Evolutionary conservation across 768 basidiomycete species (phyloP).

Genomic region (Suillus decipiens): DNA sequence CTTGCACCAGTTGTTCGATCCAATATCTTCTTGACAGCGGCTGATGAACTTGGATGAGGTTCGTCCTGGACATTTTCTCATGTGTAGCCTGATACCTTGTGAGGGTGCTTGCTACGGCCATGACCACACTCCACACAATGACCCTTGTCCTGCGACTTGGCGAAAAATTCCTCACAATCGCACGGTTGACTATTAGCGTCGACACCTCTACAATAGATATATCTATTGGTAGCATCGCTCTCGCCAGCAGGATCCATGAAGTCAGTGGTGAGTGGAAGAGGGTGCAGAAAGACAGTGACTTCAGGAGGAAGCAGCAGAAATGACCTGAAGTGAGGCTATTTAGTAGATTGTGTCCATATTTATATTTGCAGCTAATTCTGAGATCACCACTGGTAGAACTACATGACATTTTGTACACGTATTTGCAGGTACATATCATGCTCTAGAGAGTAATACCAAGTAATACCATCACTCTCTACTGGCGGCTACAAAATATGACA

Average conservation of each 20-base stretch:
- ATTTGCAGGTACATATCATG: no score
- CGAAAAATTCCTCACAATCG: not conserved
- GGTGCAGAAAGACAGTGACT: not conserved
- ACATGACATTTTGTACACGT: no score
- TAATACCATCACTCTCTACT: not conserved
- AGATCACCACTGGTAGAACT: conserved; percentile 17
- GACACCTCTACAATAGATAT: not conserved
- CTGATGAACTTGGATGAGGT: not conserved
- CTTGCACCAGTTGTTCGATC: not conserved
- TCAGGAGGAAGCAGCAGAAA: not conserved
- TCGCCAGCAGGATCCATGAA: not conserved
- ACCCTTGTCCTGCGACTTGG: not conserved
- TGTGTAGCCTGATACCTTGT: not conserved
- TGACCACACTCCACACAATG: not conserved
- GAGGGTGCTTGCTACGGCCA: not conserved
- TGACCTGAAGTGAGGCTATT: not conserved
- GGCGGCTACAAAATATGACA: not conserved
- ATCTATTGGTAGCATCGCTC: not conserved
- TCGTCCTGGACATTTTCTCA: not conserved
- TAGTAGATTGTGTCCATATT: not conserved
- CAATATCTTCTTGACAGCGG: not conserved
- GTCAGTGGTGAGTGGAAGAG: not conserved
- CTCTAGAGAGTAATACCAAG: no score
- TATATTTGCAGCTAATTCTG: not conserved
- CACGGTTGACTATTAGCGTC: not conserved